Conservation (phyloP, 2,329 filamentous ascomycete species). For the Zymoseptoria passerinii region DNA sequence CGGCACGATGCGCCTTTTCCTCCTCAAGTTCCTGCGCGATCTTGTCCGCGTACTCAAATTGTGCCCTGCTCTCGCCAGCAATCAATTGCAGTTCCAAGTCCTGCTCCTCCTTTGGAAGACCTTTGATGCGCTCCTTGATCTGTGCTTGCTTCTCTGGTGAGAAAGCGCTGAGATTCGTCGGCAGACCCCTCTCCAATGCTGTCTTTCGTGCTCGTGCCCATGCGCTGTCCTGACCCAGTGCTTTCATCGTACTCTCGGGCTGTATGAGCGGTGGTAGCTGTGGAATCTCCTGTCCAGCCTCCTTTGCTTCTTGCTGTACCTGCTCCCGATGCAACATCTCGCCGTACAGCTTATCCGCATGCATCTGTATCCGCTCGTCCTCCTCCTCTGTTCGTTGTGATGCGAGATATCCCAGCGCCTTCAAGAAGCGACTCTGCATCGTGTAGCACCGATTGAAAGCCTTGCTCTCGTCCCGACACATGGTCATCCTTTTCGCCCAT, state of each 20-base stretch:
- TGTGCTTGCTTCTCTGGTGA: conserved; percentile 49
- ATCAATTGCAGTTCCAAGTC: conserved; percentile 57
- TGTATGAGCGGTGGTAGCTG: conserved; percentile 50
- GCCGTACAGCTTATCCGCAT: conserved; percentile 84
- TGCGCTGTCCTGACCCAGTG: conserved; percentile 25
- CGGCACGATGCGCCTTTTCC: conserved; percentile 46
- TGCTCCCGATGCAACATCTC: conserved; percentile 77
- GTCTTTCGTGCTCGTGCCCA: conserved; percentile 22
- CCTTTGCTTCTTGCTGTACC: conserved; percentile 60
- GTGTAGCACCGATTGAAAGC: conserved; percentile 80
- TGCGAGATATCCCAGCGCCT: conserved; percentile 78
- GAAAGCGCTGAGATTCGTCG: conserved; percentile 44
- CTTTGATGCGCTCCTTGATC: conserved; percentile 39
- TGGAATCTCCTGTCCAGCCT: conserved; percentile 46
- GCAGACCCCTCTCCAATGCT: conserved; percentile 28
- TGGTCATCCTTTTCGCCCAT: conserved; percentile 59
- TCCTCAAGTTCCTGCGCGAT: conserved; percentile 50
- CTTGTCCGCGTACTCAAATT: conserved; percentile 50
- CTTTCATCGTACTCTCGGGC: conserved; percentile 19
- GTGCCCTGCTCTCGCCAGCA: conserved; percentile 53
- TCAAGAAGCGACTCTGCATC: conserved; percentile 84
- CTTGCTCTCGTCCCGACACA: conserved; percentile 72
- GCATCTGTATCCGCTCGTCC: conserved; percentile 86
- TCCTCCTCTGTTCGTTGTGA: conserved; percentile 56
- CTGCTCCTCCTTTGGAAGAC: conserved; percentile 30